phyloP scores from a whole-genome alignment of 1,284 basidiomycete species.

The Rhodofomes roseus region DNA sequence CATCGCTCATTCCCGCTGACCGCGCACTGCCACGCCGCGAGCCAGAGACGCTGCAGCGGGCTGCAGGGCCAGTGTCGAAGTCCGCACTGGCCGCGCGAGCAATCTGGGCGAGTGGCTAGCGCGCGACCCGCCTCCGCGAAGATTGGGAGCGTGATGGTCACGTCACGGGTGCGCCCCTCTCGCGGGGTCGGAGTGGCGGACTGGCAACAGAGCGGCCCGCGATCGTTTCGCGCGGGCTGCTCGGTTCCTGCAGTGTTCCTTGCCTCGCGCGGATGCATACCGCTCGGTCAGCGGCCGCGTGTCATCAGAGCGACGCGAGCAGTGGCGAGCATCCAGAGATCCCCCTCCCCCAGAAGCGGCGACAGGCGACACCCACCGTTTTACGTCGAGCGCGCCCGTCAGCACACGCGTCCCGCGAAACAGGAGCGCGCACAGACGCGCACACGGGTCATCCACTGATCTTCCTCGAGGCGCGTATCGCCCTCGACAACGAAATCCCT shows the following conservation, averaged over 20 bases:
- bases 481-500: neutral
- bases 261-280: neutral
- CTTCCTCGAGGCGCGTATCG: neutral
- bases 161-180: neutral
- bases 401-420: constrained; percentile 8
- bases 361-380: neutral
- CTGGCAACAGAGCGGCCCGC: neutral
- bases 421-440: constrained; percentile 1
- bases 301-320: neutral
- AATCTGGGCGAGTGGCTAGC: neutral
- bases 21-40: neutral
- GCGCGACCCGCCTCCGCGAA: constrained; percentile 1
- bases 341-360: neutral
- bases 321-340: neutral
- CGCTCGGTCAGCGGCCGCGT: neutral
- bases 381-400: neutral
- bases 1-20: neutral
- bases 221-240: neutral
- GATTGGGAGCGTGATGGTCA: neutral
- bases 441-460: neutral
- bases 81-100: neutral
- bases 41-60: neutral
- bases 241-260: neutral
- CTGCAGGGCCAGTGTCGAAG: neutral
- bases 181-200: neutral